Base-by-base conservation (phyloP, 257 asterid genomes). In the Nicotiana obtusifolia region DNA sequence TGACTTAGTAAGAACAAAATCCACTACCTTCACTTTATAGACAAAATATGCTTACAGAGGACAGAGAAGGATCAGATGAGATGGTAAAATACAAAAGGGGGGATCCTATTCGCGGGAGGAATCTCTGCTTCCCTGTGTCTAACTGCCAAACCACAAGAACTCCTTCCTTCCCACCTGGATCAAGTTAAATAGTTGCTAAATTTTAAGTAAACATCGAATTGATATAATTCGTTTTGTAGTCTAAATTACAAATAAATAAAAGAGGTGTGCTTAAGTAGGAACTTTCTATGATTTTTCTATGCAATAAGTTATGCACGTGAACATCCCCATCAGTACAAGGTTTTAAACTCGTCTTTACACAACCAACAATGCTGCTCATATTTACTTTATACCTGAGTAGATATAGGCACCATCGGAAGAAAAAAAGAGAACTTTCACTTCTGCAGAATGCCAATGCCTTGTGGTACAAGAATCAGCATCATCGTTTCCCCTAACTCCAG, bases 401-500 rank as follows among this genome's bases (percentile, higher is more conserved):
- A 96, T 86, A 89, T 96, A 91, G 64, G 97, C 97, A 83, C 98
- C 99, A 82, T 96, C 98, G 6, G 97, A 85, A 80, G 99, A 96
- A 86, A 96, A 96, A 93, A 93, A 92, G 52, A 96, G 92, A 59
- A 89, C 85, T 84, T 90, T 90, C 82, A 96, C 97, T 91, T 84
- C 91, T 71, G 97, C 83, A 87, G 99, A 91, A 87, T 96, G 99
- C 98, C 99, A 96, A 85, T 96, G 99, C 95, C 97, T 92, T 64
- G 97, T 93, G 83, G 98, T 91, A 88, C 98, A 96, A 49, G 97
- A 90, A 82, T 91, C 97, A 28, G 98, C 95, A 83, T 96, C 98
- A 82, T 94, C 94, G 7, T 84, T 80, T 9, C 85, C 93, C 88
- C 90, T 84, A 67, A 96, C 95, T 64, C 99, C 99, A 47, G 98